Percentiles rank a stretch among this genome's conserved stretches.
Evolutionary conservation across 306 rosid species (phyloP).

Genomic region (Prunus mira): DNA sequence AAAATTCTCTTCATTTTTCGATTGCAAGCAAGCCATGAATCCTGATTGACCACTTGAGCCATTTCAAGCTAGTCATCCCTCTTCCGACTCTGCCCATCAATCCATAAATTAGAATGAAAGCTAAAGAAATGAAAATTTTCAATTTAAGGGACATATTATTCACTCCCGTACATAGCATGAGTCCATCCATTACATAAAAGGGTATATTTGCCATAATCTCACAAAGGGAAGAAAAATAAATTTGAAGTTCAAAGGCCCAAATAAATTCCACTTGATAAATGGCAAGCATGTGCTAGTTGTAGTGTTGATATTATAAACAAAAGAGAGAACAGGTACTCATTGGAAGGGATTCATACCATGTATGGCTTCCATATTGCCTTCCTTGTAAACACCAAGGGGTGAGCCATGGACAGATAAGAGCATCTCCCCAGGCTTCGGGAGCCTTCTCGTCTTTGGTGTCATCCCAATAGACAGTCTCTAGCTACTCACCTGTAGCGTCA

Average conservation of each 20-base stretch:
- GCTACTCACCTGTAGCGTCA: constrained; percentile 52
- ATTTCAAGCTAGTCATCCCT: constrained; percentile 7
- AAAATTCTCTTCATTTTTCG: too few relatives aligned
- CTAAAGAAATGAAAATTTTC: background rate
- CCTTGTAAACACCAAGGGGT: constrained; percentile 83
- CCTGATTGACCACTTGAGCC: background rate
- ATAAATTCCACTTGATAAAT: background rate
- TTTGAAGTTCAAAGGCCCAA: background rate
- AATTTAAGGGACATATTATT: background rate
- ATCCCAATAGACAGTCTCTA: constrained; percentile 80
- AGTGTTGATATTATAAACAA: background rate
- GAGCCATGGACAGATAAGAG: constrained; percentile 91
- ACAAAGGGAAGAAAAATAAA: background rate
- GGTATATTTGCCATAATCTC: background rate
- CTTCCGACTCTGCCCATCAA: constrained; percentile 8
- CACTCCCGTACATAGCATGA: background rate
- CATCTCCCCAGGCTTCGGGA: constrained; percentile 85
- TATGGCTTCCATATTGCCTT: constrained; percentile 88
- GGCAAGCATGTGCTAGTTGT: too few relatives aligned
- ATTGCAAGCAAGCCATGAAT: background rate
- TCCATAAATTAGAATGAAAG: background rate
- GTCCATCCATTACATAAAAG: background rate
- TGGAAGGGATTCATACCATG: constrained; percentile 41
- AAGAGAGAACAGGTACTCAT: background rate
- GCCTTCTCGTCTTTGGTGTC: constrained; percentile 75